Evolutionary conservation across 2,329 filamentous ascomycete species (phyloP), one percentile per base, ranked within the genome.

Genomic region (Verticillium isaacii): DNA sequence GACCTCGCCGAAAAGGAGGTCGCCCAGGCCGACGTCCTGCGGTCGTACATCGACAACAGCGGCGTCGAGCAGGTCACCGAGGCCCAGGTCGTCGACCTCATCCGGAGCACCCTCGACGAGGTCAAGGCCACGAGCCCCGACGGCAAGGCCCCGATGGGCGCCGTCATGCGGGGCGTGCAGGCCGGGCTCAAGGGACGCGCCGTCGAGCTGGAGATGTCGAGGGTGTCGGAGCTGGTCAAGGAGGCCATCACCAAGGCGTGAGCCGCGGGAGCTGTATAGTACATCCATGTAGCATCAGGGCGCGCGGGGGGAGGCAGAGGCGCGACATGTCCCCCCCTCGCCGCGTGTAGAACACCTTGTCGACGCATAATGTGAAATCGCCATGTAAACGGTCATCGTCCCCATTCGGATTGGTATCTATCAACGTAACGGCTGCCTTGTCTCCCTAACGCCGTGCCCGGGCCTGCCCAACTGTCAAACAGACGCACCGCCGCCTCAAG

Each of bases 1-100:
- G 91, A 94, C 71, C 75, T 94, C 39, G 88, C 84, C 0, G 84
- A 86, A 61, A 90, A 90, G 76, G 90, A 94, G 77, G 78, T 85
- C 64, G 78, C 77, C 12, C 89, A 93, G 75, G 77, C 89, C 57
- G 75, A 75, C 36, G 81, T 94, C 2, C 71, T 93, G 68, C 80
- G 88, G 45, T 86, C 87, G 68, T 92, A 92, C 73, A 78, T 85
- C 4, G 79, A 80, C 8, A 78, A 76, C 63, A 85, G 85, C 66
- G 83, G 82, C 8, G 82, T 92, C 14, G 78, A 87, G 73, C 82
- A 80, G 14, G 68, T 92, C 60, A 74, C 78, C 2, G 80, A 83
- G 64, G 84, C 83, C 5, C 83, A 91, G 71, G 77, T 93, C 23
- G 78, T 78, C 69, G 72, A 71, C 2, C 68, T 85, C 12, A 82